Percentiles rank a stretch among this genome's conserved stretches.
Conservation (phyloP, 805 yeast species). For the Barnettozyma sp. region DNA sequence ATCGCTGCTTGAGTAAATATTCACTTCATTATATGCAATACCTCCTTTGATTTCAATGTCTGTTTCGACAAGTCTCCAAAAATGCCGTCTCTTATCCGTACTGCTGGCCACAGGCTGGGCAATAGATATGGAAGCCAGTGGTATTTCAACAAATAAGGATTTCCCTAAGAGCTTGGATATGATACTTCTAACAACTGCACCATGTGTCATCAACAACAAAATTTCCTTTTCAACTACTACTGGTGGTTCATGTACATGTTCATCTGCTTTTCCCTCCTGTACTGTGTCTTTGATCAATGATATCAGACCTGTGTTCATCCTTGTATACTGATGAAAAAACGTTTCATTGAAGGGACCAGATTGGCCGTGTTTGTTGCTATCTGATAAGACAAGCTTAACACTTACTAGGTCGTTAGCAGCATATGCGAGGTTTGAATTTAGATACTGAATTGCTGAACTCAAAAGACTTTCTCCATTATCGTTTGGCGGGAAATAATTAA, state of each 20-base stretch:
- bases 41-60: conserved; percentile 19
- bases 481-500: conserved; percentile 36
- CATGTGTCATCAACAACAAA: conserved; percentile 35
- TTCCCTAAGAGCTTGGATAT: conserved; percentile 32
- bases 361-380: conserved; percentile 32
- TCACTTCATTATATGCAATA: conserved; percentile 12
- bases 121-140: conserved; percentile 28
- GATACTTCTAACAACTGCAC: conserved; percentile 36
- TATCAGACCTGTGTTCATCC: conserved; percentile 31
- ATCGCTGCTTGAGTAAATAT: conserved; percentile 16
- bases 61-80: conserved; percentile 23
- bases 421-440: conserved; percentile 24
- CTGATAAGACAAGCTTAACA: conserved; percentile 28
- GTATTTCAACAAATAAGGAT: conserved; percentile 35
- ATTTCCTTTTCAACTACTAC: conserved; percentile 30
- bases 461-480: conserved; percentile 38
- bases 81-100: conserved; percentile 6
- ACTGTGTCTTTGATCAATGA: conserved; percentile 28
- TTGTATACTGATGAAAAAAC: conserved; percentile 28
- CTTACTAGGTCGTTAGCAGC: conserved; percentile 16
- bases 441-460: conserved; percentile 32
- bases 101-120: conserved; percentile 16
- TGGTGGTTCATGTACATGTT: conserved; percentile 14
- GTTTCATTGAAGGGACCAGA: conserved; percentile 40
- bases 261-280: conserved; percentile 19